phyloP scores from a whole-genome alignment of 495 filamentous ascomycete genomes.

The Lophiotrema nucula region DNA sequence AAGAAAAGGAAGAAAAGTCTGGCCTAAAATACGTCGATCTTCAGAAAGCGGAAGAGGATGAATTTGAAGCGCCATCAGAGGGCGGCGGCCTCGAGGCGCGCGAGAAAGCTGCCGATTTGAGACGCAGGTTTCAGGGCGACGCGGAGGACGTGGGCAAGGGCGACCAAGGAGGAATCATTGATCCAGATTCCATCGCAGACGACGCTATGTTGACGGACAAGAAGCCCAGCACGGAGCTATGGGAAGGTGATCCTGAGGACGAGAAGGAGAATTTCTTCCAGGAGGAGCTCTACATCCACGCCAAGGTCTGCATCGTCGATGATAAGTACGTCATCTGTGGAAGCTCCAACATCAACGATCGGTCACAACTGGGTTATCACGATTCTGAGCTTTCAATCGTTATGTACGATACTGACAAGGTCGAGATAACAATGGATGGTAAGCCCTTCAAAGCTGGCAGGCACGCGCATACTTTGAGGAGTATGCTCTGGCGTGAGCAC shows the following conservation, averaged over 20 bases:
- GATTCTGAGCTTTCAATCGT: constrained; percentile 92
- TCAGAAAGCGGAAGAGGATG: constrained; percentile 79
- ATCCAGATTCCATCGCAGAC: constrained; percentile 70
- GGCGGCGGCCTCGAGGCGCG: constrained; percentile 57
- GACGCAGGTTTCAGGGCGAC: constrained; percentile 59
- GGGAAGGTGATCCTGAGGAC: constrained; percentile 67
- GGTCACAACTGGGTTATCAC: constrained; percentile 84
- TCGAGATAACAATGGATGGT: constrained; percentile 77
- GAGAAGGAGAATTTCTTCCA: constrained; percentile 88
- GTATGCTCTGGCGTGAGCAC: constrained; percentile 90
- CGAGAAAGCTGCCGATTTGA: constrained; percentile 50
- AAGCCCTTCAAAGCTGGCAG: constrained; percentile 68
- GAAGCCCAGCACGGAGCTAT: constrained; percentile 65
- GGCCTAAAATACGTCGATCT: constrained; percentile 81
- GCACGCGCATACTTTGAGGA: constrained; percentile 76
- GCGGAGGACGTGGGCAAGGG: constrained; percentile 48
- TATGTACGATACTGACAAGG: constrained; percentile 77
- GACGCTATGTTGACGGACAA: constrained; percentile 73
- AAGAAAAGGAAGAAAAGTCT: constrained; percentile 69
- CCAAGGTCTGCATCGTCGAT: constrained; percentile 55
- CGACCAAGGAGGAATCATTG: constrained; percentile 44
- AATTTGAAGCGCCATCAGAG: constrained; percentile 75
- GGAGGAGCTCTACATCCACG: constrained; percentile 92
- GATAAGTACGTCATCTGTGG: constrained; percentile 71
- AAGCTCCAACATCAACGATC: constrained; percentile 88